Base-by-base conservation (phyloP, 2,329 filamentous ascomycete species). In the Monosporascus ibericus region DNA sequence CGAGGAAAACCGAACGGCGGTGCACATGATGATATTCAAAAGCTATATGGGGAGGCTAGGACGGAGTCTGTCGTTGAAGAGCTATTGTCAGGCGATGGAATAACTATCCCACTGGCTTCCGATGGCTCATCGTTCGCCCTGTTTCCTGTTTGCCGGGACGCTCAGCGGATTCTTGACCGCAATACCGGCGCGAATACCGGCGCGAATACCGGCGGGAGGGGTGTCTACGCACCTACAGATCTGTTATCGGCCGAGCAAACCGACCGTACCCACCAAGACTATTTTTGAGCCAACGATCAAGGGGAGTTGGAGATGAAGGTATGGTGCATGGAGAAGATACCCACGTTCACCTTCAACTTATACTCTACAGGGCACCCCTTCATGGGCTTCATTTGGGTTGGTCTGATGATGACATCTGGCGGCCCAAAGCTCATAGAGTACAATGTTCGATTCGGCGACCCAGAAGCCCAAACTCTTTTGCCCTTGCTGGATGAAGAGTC, bases 401-500 rank as follows among this genome's bases (percentile, higher is more conserved):
- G 92, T n/a, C 75, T 96, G 40, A 96, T 96, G 90, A 88, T 96
- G 74, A 94, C 90, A 24, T 82, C 84, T 61, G 70, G 78, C 47
- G 92, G 92, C 0, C 85, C 91, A 44, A 91, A 89, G 70, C 86
- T 90, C 8, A 79, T 96, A 50, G 91, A 96, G 71, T 96, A 96
- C 76, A 96, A 96, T 63, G 90, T 95, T 48, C 85, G 92, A 52
- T 95, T 95, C 65, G 92, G 92, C 47, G 91, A 96, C 66, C 92
- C 92, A 2, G 92, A 96, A 72, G 94, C 90, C 0, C 90, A 96
- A 73, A 94, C 88, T 3, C 78, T 57, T 18, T 30, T 59, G 24
- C 57, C 50, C 14, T 42, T 59, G 11, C 24, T 44, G 8, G 30
- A 17, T 11, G 24, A 2, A 25, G 42, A 51, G 6, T 46, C 42